Conservation (phyloP, 306 rosid species). For the Styphnolobium japonicum region DNA sequence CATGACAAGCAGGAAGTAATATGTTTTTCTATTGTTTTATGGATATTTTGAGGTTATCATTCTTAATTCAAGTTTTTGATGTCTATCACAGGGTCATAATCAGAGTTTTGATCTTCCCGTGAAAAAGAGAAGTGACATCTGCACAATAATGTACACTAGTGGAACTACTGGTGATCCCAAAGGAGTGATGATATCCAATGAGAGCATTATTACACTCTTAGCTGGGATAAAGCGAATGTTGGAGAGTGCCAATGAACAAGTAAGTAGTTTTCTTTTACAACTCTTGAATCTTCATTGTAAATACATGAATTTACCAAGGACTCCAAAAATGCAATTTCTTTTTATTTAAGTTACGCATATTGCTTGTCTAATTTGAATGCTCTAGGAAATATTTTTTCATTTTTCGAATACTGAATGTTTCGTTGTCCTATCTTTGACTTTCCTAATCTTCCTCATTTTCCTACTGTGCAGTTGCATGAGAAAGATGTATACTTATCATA, state of each 20-base stretch:
- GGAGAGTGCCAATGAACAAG: slow-evolving; percentile 51
- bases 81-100: slow-evolving; percentile 52
- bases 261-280: slow-evolving; percentile 24
- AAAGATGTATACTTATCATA: slow-evolving; percentile 79
- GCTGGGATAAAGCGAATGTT: slow-evolving; percentile 51
- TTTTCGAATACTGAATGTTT: slow-evolving; percentile 30
- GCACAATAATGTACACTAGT: slow-evolving; percentile 97
- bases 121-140: slow-evolving; percentile 71
- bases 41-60: neutral
- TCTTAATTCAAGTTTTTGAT: slow-evolving; percentile 32
- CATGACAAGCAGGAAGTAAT: neutral
- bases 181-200: slow-evolving; percentile 89
- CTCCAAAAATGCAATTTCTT: neutral
- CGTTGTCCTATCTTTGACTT: neutral
- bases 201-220: slow-evolving; percentile 66
- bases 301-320: neutral
- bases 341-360: neutral
- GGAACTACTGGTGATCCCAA: slow-evolving; percentile 98
- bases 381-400: neutral
- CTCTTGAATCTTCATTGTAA: neutral
- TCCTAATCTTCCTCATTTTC: neutral
- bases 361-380: slow-evolving; percentile 2
- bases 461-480: slow-evolving; percentile 44
- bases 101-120: slow-evolving; percentile 69
- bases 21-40: neutral